These are phyloP conservation scores for Lipomyces starkeyi DNA, from an alignment of 805 yeast genomes.

Conservation along the genomic window DNA sequence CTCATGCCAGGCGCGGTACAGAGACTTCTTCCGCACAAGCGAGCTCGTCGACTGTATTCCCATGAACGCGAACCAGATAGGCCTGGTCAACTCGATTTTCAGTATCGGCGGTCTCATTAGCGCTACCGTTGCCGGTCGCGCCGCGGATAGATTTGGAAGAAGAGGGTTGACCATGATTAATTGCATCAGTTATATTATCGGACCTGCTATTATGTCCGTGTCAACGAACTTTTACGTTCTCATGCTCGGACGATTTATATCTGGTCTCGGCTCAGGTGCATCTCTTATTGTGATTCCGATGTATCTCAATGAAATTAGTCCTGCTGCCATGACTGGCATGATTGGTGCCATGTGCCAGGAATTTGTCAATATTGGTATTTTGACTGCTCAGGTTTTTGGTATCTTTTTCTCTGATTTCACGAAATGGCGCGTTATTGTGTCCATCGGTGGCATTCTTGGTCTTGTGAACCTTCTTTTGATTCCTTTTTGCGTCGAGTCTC, in stretches of 20 bases:
- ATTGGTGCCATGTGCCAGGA: constrained; percentile 92
- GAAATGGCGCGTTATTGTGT: constrained; percentile 75
- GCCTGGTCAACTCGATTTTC: constrained; percentile 76
- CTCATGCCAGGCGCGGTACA: constrained; percentile 30
- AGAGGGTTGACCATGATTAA: constrained; percentile 59
- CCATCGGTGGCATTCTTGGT: constrained; percentile 65
- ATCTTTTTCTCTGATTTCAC: constrained; percentile 65
- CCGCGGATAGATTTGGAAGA: constrained; percentile 73
- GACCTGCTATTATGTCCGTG: constrained; percentile 65
- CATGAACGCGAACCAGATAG: constrained; percentile 63
- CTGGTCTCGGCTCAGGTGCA: constrained; percentile 88
- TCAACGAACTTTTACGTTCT: constrained; percentile 54
- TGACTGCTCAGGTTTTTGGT: constrained; percentile 78
- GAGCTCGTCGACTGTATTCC: constrained; percentile 58
- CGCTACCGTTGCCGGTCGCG: constrained; percentile 67
- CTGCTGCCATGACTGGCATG: constrained; percentile 68
- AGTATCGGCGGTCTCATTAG: constrained; percentile 85
- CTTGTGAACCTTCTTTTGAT: constrained; percentile 53
- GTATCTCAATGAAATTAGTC: constrained; percentile 80
- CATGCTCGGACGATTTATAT: constrained; percentile 70
- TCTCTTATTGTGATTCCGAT: constrained; percentile 86
- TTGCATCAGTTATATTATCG: constrained; percentile 59
- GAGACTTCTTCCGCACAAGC: constrained; percentile 41
- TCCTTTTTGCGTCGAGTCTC: constrained; percentile 67
- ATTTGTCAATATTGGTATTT: constrained; percentile 81